phyloP scores from a whole-genome alignment of 1,284 basidiomycete species.

The Coriolopsis trogii region DNA sequence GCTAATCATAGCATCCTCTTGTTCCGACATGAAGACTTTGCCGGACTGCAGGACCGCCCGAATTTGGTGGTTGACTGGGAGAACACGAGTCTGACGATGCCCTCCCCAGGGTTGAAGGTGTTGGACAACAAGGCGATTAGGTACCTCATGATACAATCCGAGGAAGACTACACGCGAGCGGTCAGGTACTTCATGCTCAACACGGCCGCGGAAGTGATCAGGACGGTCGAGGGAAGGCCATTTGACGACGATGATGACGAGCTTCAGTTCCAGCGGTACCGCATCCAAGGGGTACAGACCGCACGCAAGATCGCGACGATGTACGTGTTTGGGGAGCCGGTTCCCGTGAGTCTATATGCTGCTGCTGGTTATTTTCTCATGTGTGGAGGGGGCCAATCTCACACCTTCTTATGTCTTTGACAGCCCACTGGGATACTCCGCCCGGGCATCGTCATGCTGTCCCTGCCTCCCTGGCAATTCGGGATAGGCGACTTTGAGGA shows the following conservation, averaged over 20 bases:
- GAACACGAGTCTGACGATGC: slow-evolving; percentile 10
- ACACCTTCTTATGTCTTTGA: background rate
- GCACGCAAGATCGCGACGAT: slow-evolving; percentile 8
- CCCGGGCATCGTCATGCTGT: slow-evolving; percentile 14
- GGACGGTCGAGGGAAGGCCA: slow-evolving; percentile 12
- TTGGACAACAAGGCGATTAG: background rate
- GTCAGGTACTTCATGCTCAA: slow-evolving; percentile 12
- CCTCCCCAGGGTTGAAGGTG: slow-evolving; percentile 6
- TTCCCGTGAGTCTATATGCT: background rate
- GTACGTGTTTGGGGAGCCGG: slow-evolving; percentile 7
- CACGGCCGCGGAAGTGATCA: slow-evolving; percentile 14
- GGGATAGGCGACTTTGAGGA: slow-evolving; percentile 11
- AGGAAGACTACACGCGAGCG: slow-evolving; percentile 8
- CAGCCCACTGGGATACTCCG: slow-evolving; percentile 1
- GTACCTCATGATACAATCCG: background rate
- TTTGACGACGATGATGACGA: slow-evolving; percentile 17
- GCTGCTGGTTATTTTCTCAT: background rate
- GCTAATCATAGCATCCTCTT: too few species aligned
- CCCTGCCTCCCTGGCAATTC: slow-evolving; percentile 17
- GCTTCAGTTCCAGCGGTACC: slow-evolving; percentile 6
- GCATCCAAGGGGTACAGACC: background rate
- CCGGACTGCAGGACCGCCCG: slow-evolving; percentile 3
- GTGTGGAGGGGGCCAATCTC: too few species aligned
- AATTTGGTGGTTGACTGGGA: slow-evolving; percentile 5
- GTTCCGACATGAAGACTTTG: slow-evolving; percentile 3